Conservation (phyloP, 306 rosid species). For the Aeschynomene evenia region DNA sequence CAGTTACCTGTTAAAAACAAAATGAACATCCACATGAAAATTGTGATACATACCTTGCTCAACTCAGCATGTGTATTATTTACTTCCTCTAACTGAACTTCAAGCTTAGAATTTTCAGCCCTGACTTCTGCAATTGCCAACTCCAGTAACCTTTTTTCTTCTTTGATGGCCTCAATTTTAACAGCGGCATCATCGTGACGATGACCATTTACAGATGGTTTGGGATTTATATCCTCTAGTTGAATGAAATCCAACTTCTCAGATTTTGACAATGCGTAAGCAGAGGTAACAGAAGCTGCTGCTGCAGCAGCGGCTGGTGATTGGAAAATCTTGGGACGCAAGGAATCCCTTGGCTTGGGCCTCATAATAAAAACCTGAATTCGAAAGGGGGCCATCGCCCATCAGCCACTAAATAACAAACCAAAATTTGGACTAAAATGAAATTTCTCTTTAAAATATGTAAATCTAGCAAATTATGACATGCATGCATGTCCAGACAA, state of each 20-base stretch:
- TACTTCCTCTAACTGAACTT: constrained; percentile 63
- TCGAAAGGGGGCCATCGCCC: constrained; percentile 10
- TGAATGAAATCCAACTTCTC: constrained; percentile 59
- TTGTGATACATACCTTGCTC: constrained; percentile 62
- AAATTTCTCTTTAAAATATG: not conserved
- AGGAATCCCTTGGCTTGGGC: constrained; percentile 63
- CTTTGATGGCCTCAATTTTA: constrained; percentile 54
- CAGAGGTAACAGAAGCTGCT: constrained; percentile 95
- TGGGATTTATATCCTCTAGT: constrained; percentile 45
- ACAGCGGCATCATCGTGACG: constrained; percentile 33
- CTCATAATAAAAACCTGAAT: constrained; percentile 79
- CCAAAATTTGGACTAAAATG: constrained; percentile 9
- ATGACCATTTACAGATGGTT: constrained; percentile 39
- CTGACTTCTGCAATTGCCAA: constrained; percentile 58
- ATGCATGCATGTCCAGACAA: not conserved
- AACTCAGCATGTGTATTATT: constrained; percentile 74
- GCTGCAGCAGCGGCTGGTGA: constrained; percentile 99
- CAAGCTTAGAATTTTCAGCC: constrained; percentile 64
- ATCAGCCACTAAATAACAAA: constrained; percentile 26
- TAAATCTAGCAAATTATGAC: constrained; percentile 12
- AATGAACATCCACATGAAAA: constrained; percentile 19
- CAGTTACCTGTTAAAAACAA: not conserved
- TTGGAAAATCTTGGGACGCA: constrained; percentile 82
- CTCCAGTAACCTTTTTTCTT: constrained; percentile 59
- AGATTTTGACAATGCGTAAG: constrained; percentile 83